These are phyloP conservation scores for Ogataea corticis DNA, from an alignment of 805 yeast species.

Conservation along the genomic window DNA sequence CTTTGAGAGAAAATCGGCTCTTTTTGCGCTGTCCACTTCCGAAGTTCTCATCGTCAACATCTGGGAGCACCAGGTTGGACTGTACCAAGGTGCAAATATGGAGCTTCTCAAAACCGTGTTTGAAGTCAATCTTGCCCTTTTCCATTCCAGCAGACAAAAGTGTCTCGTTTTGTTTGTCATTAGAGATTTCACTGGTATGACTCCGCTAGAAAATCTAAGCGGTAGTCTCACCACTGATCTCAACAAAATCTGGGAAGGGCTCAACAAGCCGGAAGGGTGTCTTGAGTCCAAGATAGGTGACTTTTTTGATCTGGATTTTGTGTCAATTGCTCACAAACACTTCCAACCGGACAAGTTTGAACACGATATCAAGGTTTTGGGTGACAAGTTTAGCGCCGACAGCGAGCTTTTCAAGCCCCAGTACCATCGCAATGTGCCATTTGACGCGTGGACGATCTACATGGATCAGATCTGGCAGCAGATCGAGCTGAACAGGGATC, in stretches of 20 bases:
- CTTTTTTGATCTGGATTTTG: constrained; percentile 83
- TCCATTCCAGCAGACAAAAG: constrained; percentile 60
- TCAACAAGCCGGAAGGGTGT: constrained; percentile 71
- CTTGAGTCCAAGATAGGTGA: constrained; percentile 59
- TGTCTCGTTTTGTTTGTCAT: constrained; percentile 81
- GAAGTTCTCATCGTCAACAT: constrained; percentile 89
- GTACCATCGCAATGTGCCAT: constrained; percentile 84
- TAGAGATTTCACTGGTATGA: constrained; percentile 86
- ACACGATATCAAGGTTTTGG: constrained; percentile 59
- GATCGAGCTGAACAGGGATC: constrained; percentile 87
- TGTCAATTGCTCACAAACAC: constrained; percentile 80
- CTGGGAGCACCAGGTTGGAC: constrained; percentile 97
- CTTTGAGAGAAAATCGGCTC: constrained; percentile 93
- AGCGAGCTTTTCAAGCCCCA: constrained; percentile 56
- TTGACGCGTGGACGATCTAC: constrained; percentile 95
- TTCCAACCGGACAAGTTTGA: constrained; percentile 73
- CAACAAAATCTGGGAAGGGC: constrained; percentile 71
- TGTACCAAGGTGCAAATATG: constrained; percentile 98
- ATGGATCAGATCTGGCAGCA: constrained; percentile 93
- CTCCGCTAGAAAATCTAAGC: constrained; percentile 74
- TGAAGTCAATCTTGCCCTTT: constrained; percentile 87
- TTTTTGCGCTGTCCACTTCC: constrained; percentile 89
- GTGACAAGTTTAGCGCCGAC: constrained; percentile 53
- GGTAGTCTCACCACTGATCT: constrained; percentile 71
- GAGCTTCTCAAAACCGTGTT: constrained; percentile 92